Percentiles rank a stretch among this genome's conserved stretches.
Evolutionary conservation across 805 yeast genomes (phyloP).

Genomic region (Wickerhamiella cacticola): DNA sequence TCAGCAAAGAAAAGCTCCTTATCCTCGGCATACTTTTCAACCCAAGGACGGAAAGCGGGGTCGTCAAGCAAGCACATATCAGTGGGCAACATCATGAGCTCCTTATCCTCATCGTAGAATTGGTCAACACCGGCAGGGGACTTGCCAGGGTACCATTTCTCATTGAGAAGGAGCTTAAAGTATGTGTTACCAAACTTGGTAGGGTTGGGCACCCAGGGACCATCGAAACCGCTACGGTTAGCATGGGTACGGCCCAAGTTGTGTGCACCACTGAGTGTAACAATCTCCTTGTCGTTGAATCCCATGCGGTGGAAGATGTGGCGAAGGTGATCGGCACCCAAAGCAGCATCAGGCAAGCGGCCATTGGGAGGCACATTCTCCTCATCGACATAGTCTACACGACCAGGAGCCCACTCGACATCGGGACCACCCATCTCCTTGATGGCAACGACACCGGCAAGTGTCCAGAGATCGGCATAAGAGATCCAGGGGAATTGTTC

Average conservation of each 20-base stretch:
- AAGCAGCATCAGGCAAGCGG: slow-evolving; percentile 47
- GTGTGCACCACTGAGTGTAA: slow-evolving; percentile 53
- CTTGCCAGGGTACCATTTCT: slow-evolving; percentile 40
- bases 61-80: slow-evolving; percentile 62
- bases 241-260: slow-evolving; percentile 52
- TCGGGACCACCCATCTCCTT: slow-evolving; percentile 58
- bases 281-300: slow-evolving; percentile 48
- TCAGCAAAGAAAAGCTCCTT: slow-evolving; percentile 48
- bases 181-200: slow-evolving; percentile 65
- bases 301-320: slow-evolving; percentile 48
- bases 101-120: slow-evolving; percentile 40
- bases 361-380: slow-evolving; percentile 50
- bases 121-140: slow-evolving; percentile 32
- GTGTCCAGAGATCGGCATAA: slow-evolving; percentile 59
- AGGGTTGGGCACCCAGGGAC: slow-evolving; percentile 82
- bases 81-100: slow-evolving; percentile 77
- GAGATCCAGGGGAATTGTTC: slow-evolving; percentile 47
- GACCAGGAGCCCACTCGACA: slow-evolving; percentile 69
- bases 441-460: slow-evolving; percentile 54
- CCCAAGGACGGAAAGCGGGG: slow-evolving; percentile 47
- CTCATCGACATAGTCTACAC: slow-evolving; percentile 44
- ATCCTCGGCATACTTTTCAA: slow-evolving; percentile 55
- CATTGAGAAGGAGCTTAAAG: slow-evolving; percentile 41
- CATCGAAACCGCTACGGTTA: slow-evolving; percentile 64
- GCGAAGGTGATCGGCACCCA: slow-evolving; percentile 43